These are phyloP conservation scores for Saturnispora dispora DNA, from an alignment of 805 yeast species.

Conservation along the genomic window DNA sequence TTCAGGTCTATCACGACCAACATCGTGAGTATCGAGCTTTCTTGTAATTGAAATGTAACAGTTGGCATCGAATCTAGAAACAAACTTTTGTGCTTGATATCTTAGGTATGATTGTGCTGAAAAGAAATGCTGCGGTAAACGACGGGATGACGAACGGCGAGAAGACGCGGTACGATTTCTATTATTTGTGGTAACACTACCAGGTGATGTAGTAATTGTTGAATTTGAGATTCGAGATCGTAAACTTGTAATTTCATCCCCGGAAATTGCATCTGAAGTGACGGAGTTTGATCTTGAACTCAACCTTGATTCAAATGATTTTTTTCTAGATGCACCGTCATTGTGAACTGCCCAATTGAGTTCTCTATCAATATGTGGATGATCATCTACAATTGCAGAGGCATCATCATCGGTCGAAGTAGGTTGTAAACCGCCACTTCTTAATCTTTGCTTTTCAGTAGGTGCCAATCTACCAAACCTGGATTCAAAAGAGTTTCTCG, in stretches of 20 bases:
- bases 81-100: constrained; percentile 89
- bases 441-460: constrained; percentile 21
- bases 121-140: constrained; percentile 54
- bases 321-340: constrained; percentile 47
- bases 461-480: constrained; percentile 84
- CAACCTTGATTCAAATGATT: constrained; percentile 23
- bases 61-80: constrained; percentile 87
- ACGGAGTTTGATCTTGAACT: constrained; percentile 24
- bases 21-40: constrained; percentile 91
- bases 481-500: constrained; percentile 83
- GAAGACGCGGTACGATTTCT: background rate
- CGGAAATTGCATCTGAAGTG: constrained; percentile 18
- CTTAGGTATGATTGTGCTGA: constrained; percentile 93
- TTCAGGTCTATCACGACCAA: constrained; percentile 62
- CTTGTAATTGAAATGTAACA: constrained; percentile 92
- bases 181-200: background rate
- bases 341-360: constrained; percentile 82
- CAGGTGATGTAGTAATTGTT: background rate
- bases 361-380: constrained; percentile 34
- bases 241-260: background rate
- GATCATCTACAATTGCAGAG: constrained; percentile 14
- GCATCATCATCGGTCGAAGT: constrained; percentile 15
- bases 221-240: background rate
- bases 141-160: constrained; percentile 32
- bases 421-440: constrained; percentile 11